Evolutionary conservation across 169 alveolate genomes (phyloP).

Genomic region (Toxoplasma gondii): DNA sequence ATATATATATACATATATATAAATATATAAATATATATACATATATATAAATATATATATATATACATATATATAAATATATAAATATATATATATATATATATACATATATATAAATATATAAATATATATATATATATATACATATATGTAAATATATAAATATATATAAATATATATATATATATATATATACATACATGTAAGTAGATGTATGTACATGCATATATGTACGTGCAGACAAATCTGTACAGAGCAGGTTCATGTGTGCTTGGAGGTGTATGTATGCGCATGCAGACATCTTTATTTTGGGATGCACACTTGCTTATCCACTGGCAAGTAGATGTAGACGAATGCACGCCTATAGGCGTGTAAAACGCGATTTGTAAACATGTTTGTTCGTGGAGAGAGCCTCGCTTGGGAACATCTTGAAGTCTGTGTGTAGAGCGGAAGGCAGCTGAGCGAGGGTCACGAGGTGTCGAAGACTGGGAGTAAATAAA

Average conservation of each 20-base stretch:
- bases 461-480: no score
- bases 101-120: neutral
- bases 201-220: neutral
- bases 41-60: neutral
- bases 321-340: neutral
- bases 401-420: no score
- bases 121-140: neutral
- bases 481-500: no score
- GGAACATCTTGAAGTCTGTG: no score
- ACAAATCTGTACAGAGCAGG: neutral
- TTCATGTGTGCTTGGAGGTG: neutral
- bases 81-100: neutral
- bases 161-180: neutral
- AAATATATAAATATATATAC: neutral
- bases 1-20: neutral
- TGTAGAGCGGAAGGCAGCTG: no score
- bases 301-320: neutral
- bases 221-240: neutral
- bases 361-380: neutral
- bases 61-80: neutral
- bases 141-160: neutral
- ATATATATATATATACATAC: neutral
- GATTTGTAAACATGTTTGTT: no score
- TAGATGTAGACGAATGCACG: neutral
- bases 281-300: neutral